A percentile compares a stretch with the other conserved stretches of the same genome.
phyloP scores from a whole-genome alignment of 1,139 yeast species.

The Saccharomycopsis hybrid region DNA sequence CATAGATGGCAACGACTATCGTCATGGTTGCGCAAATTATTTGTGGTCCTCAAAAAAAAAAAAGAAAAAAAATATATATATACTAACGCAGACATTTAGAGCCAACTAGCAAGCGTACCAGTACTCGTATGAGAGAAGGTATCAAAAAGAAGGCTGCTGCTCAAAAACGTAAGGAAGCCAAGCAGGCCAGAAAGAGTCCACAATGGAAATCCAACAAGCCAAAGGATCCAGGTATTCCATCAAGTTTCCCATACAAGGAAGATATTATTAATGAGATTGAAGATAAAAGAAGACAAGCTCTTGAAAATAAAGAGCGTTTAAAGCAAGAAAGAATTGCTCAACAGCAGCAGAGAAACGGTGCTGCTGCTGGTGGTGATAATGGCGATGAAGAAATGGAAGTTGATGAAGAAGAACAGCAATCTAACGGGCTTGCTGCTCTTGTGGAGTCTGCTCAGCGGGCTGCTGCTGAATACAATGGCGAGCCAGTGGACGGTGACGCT shows the following conservation, averaged over 20 bases:
- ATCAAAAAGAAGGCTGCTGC: conserved; percentile 94
- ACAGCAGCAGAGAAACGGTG: conserved; percentile 40
- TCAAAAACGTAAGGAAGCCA: conserved; percentile 78
- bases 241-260: conserved; percentile 90
- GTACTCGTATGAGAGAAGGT: conserved; percentile 94
- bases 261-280: conserved; percentile 77
- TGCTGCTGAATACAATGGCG: conserved; percentile 67
- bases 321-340: conserved; percentile 42
- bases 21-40: not conserved
- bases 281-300: conserved; percentile 53
- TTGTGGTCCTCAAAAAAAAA: not conserved
- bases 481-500: conserved; percentile 25
- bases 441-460: conserved; percentile 85
- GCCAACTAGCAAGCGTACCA: conserved; percentile 76
- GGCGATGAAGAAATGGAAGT: conserved; percentile 39
- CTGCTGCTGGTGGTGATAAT: conserved; percentile 33
- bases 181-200: conserved; percentile 75
- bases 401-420: conserved; percentile 29
- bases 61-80: not conserved
- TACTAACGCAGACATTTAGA: conserved; percentile 31
- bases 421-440: conserved; percentile 70
- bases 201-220: conserved; percentile 85
- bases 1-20: too few species aligned
- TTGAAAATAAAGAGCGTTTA: conserved; percentile 49
- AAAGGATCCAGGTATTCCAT: conserved; percentile 92